Conservation (phyloP, 139 green algal species). For the Astrephomene gubernaculifera region DNA sequence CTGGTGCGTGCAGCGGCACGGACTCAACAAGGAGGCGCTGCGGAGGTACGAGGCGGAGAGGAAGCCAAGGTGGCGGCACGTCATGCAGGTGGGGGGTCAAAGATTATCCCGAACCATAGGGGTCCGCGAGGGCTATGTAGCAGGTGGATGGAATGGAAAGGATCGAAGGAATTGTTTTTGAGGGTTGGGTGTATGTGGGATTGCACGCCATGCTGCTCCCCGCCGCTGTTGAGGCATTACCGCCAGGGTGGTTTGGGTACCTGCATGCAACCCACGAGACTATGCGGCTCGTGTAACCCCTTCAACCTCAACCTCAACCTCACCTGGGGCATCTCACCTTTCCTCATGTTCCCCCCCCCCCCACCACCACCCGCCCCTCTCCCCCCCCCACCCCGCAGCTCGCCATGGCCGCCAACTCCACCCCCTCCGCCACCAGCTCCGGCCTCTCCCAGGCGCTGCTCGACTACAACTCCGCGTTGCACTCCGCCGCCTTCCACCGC, state of each 20-base stretch:
- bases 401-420: constrained; percentile 42
- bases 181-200: too few relatives aligned
- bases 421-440: constrained; percentile 33
- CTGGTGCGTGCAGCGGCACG: constrained; percentile 37
- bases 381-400: constrained; percentile 10
- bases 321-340: too few relatives aligned
- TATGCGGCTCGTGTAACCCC: too few relatives aligned
- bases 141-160: too few relatives aligned
- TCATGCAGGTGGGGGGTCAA: constrained; percentile 51
- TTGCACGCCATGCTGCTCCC: too few relatives aligned
- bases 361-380: not conserved
- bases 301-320: too few relatives aligned
- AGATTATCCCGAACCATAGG: too few relatives aligned
- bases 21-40: constrained; percentile 52
- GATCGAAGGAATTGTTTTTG: too few relatives aligned
- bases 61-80: constrained; percentile 43
- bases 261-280: too few relatives aligned
- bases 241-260: too few relatives aligned
- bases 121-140: too few relatives aligned
- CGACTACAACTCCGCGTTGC: constrained; percentile 42
- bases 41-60: constrained; percentile 45
- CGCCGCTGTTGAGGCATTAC: too few relatives aligned
- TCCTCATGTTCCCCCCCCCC: not conserved
- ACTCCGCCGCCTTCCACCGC: constrained; percentile 6
- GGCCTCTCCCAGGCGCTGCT: constrained; percentile 33